Percentiles rank a stretch among this genome's conserved stretches.
Evolutionary conservation across 306 rosid species (phyloP).

Genomic region (Corylus americana): DNA sequence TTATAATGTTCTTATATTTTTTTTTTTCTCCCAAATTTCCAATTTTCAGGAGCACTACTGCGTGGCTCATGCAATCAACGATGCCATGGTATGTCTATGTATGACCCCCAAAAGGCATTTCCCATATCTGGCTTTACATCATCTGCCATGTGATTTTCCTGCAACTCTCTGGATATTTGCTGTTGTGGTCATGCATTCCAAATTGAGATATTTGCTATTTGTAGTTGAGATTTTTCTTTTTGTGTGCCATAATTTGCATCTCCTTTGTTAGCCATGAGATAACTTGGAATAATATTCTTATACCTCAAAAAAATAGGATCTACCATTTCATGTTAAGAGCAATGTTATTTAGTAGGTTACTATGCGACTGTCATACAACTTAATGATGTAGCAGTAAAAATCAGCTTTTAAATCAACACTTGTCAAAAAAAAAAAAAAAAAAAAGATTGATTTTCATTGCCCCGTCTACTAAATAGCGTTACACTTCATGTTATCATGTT

Average conservation of each 20-base stretch:
- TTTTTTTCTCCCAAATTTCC: conserved; percentile 23
- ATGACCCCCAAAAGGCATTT: background rate
- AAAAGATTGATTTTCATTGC: too few relatives aligned
- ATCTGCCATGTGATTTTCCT: conserved; percentile 13
- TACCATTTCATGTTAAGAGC: too few relatives aligned
- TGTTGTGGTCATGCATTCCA: background rate
- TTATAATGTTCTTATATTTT: conserved; percentile 11
- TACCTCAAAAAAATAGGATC: too few relatives aligned
- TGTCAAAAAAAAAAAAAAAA: too few relatives aligned
- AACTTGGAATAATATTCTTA: too few relatives aligned
- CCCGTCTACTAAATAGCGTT: too few relatives aligned
- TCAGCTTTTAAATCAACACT: too few relatives aligned
- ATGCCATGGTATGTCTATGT: conserved; percentile 64
- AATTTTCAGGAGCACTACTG: conserved; percentile 97
- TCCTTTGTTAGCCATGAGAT: background rate
- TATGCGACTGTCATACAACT: too few relatives aligned
- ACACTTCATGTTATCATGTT: too few relatives aligned
- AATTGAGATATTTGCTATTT: background rate
- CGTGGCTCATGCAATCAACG: conserved; percentile 89
- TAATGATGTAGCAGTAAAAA: too few relatives aligned
- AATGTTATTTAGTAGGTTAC: too few relatives aligned
- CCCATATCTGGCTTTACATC: conserved; percentile 4
- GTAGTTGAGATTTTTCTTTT: background rate
- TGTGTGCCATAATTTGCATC: background rate
- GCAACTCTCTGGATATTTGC: conserved; percentile 1